Base-by-base conservation (phyloP, 108 stramenopile genomes). In the Stephanodiscus triporus region DNA sequence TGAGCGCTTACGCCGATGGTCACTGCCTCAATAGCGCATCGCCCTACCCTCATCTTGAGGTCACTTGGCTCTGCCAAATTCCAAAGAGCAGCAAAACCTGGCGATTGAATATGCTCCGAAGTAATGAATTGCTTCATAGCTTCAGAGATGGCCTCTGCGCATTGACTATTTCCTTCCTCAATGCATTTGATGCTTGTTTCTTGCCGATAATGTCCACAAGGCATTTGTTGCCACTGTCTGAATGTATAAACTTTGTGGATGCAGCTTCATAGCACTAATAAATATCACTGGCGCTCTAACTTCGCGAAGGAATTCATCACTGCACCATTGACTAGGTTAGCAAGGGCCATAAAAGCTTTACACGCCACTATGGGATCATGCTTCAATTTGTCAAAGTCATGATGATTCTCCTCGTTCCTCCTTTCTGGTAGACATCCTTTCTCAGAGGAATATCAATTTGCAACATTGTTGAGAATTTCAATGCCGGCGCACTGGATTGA, bases 261-360 rank as follows among this genome's bases (percentile, higher is more conserved):
- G 24, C 7, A 13, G 2, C 11, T 55, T 40, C 26, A 57, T 57
- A 9, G 55, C 67, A 19, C 22, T 11, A 0, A 57, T 1, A 40
- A 56, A 57, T 6, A 68, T 59, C 22, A 0, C 40, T 19, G 67
- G 54, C 20, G 54, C 17, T 27, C 56, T 40, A 27, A 56, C n/a
- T 1, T 34, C 67, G 20, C 55, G 24, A 9, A 80, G 63, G 32
- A 80, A 40, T 24, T 73, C 78, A 11, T 71, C 48, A 57, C 73
- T 68, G 71, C 59, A 8, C 72, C 72, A 68, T 60, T 73, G 26
- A 80, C 56, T 11, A 80, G 67, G 51, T 80, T 80, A 14, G 72
- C 45, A 16, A 80, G 67, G 36, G 78, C 55, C 29, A 54, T 45
- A 32, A 80, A 40, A 4, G 72, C 78, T 56, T 73, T 73, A 62